Conservation (phyloP, 805 yeast genomes). For the Kuraishia borneana region DNA sequence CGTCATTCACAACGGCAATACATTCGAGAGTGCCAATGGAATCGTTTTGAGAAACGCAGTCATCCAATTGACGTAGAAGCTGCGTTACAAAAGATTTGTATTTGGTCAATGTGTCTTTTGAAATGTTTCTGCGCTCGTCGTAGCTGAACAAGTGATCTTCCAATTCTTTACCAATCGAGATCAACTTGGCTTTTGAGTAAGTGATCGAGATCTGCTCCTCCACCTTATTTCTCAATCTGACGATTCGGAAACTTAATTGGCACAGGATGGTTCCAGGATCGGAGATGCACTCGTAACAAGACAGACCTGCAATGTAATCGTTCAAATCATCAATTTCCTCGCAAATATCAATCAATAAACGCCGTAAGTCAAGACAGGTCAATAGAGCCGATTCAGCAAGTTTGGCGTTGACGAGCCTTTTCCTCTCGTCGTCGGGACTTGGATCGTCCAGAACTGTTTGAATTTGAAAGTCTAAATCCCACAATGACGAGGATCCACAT, state of each 20-base stretch:
- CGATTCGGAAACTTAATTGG: constrained; percentile 29
- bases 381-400: constrained; percentile 42
- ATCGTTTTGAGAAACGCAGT: constrained; percentile 41
- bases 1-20: constrained; percentile 53
- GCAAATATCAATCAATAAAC: constrained; percentile 27
- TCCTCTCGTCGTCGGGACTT: constrained; percentile 13
- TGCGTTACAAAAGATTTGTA: constrained; percentile 51
- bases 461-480: constrained; percentile 37
- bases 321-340: constrained; percentile 36
- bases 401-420: constrained; percentile 36
- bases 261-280: constrained; percentile 42
- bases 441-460: constrained; percentile 13
- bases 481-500: constrained; percentile 43
- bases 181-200: constrained; percentile 55
- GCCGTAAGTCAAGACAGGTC: constrained; percentile 36
- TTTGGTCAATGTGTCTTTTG: constrained; percentile 31
- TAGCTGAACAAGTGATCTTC: constrained; percentile 24
- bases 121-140: constrained; percentile 12
- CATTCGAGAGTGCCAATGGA: constrained; percentile 54
- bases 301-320: constrained; percentile 24
- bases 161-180: constrained; percentile 53
- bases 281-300: constrained; percentile 35
- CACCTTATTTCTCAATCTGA: constrained; percentile 38
- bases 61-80: constrained; percentile 44
- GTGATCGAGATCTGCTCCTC: constrained; percentile 43